Evolutionary conservation across 257 asterid species (phyloP).

Genomic region (Gardenia jasminoides): DNA sequence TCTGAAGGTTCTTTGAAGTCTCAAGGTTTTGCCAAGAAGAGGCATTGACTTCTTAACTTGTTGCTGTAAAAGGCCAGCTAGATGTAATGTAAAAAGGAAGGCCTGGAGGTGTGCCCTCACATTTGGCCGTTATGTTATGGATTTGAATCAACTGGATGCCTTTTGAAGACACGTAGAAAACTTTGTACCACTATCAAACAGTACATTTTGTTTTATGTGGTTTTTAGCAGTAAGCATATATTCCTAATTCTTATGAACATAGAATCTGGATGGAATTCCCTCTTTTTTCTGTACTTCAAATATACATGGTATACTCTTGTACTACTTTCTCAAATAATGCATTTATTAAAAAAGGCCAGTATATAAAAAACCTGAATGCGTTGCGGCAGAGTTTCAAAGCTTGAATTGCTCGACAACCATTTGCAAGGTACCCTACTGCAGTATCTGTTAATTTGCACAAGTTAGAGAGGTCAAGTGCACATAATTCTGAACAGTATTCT

Average conservation of each 20-base stretch:
- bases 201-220: not conserved
- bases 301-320: not conserved
- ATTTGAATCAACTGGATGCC: not conserved
- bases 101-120: not conserved
- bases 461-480: slow-evolving; percentile 61
- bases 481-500: slow-evolving; percentile 49
- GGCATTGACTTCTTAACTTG: not conserved
- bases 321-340: not conserved
- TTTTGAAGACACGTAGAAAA: not conserved
- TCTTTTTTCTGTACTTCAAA: not conserved
- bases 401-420: slow-evolving; percentile 66
- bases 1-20: not conserved
- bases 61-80: not conserved
- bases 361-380: slow-evolving; percentile 56
- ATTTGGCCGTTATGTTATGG: too few relatives aligned
- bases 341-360: not conserved
- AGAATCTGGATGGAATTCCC: not conserved
- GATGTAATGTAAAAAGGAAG: not conserved
- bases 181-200: too few relatives aligned
- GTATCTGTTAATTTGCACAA: slow-evolving; percentile 70
- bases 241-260: not conserved
- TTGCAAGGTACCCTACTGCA: slow-evolving; percentile 77
- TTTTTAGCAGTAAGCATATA: not conserved
- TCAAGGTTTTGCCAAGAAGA: not conserved
- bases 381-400: slow-evolving; percentile 61